phyloP scores from a whole-genome alignment of 345 rosid species.

The Citrus cavaleriei region DNA sequence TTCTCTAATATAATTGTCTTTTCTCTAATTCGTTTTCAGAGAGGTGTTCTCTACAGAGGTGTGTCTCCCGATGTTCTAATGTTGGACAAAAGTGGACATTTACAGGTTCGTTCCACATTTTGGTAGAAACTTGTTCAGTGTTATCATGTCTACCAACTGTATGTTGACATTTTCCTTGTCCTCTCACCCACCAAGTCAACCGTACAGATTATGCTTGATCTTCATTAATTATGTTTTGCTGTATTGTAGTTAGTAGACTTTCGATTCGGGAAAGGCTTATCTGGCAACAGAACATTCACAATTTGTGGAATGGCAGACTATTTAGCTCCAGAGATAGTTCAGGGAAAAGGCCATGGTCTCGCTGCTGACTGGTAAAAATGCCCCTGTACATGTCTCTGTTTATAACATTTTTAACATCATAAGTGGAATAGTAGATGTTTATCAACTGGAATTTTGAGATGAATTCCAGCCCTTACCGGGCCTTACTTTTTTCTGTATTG shows the following conservation, averaged over 20 bases:
- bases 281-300: conserved; percentile 74
- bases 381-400: not conserved
- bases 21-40: conserved; percentile 46
- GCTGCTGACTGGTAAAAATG: conserved; percentile 80
- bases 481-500: no score
- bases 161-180: not conserved
- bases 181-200: conserved; percentile 4
- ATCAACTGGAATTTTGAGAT: not conserved
- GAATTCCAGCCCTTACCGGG: not conserved
- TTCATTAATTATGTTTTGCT: conserved; percentile 5
- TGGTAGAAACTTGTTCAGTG: not conserved
- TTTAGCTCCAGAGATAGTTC: conserved; percentile 85
- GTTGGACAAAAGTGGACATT: conserved; percentile 77
- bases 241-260: conserved; percentile 70
- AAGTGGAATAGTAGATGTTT: not conserved
- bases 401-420: not conserved
- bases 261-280: conserved; percentile 73
- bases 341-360: conserved; percentile 86
- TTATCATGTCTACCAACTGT: not conserved
- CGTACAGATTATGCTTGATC: not conserved
- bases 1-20: not conserved
- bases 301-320: conserved; percentile 82
- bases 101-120: conserved; percentile 49
- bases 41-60: conserved; percentile 77
- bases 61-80: conserved; percentile 76